These are phyloP conservation scores for Thelonectria olida DNA, from an alignment of 2,329 filamentous ascomycete genomes.

Conservation along the genomic window DNA sequence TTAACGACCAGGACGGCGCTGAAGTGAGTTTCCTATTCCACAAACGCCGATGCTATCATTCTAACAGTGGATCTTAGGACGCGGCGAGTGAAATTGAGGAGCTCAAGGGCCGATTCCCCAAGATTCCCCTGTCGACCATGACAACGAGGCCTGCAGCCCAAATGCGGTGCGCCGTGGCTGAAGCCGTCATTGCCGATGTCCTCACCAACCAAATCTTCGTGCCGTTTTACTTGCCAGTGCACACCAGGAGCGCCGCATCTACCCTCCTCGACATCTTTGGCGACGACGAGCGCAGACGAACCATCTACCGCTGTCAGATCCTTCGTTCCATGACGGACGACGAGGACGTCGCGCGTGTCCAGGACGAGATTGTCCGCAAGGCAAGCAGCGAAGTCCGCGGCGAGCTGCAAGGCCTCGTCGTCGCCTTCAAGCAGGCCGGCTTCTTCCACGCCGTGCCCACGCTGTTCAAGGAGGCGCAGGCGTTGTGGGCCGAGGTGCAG, in stretches of 20 bases:
- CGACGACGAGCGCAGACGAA: conserved; percentile 36
- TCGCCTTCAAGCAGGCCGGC: conserved; percentile 34
- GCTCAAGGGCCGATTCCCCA: conserved; percentile 31
- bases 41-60: not conserved
- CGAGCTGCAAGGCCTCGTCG: conserved; percentile 32
- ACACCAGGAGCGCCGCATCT: conserved; percentile 24
- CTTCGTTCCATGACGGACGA: conserved; percentile 32
- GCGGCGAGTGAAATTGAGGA: conserved; percentile 37
- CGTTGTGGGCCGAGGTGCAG: conserved; percentile 38
- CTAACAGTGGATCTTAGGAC: conserved; percentile 17
- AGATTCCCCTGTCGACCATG: conserved; percentile 35
- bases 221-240: conserved; percentile 39
- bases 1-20: conserved; percentile 37
- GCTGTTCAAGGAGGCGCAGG: conserved; percentile 37
- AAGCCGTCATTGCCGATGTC: conserved; percentile 37
- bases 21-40: conserved; percentile 13
- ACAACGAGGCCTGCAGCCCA: conserved; percentile 33
- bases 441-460: conserved; percentile 36
- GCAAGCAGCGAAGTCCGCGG: conserved; percentile 37
- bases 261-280: conserved; percentile 37
- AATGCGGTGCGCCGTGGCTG: conserved; percentile 43
- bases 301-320: conserved; percentile 42
- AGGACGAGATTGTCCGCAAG: conserved; percentile 38
- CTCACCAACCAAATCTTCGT: conserved; percentile 40
- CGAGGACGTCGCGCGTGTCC: conserved; percentile 28